Evolutionary conservation across 495 filamentous ascomycete genomes (phyloP), one percentile per base, ranked within the genome.

Genomic region (Lasiosphaeria ovina): DNA sequence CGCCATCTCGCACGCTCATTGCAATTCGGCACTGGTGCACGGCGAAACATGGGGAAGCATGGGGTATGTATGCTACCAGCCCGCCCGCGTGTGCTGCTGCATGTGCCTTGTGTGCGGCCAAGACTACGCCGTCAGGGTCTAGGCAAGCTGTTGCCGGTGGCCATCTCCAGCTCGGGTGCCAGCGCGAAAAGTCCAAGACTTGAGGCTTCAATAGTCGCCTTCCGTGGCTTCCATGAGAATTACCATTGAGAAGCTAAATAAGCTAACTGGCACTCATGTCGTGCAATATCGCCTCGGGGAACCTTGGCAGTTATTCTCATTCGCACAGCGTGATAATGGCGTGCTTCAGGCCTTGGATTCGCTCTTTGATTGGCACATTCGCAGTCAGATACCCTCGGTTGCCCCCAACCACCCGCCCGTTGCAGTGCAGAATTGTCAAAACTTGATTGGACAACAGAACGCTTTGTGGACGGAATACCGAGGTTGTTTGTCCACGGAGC

Each of bases 1-100:
- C 60, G 60, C 60, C 54, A 62, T 62, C 54, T n/a, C 36, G 40
- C 60, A 58, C 54, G 55, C 58, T 51, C 36, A 62, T 62, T 52
- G 54, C 59, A 62, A 14, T 50, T 6, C 10, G 8, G 38, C 38
- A 14, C 7, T 14, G 14, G 8, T 1, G 38, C 38, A 42, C 14
- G 38, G 38, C 38, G 3, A 42, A 35, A 5, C 6, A 32, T n/a
- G 3, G 32, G 4, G 32, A 11, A n/a, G 2, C 31, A n/a, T 12
- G 33, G n/a, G 17, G n/a, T 24, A 24, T 32, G 51, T 9, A 53
- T 32, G 17, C 16, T 53, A 10, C 51, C 7, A 35, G 6, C 32
- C 51, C 10, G 32, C n/a, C 17, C 34, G 24, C 24, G 24, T 24
- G 24, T 24, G 24, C 24, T 24, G 24, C 24, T 24, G 24, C 24